A percentile compares a stretch with the other conserved stretches of the same genome.
Evolutionary conservation across 2,329 filamentous ascomycete species (phyloP).

Genomic region (Talaromyces sp.): DNA sequence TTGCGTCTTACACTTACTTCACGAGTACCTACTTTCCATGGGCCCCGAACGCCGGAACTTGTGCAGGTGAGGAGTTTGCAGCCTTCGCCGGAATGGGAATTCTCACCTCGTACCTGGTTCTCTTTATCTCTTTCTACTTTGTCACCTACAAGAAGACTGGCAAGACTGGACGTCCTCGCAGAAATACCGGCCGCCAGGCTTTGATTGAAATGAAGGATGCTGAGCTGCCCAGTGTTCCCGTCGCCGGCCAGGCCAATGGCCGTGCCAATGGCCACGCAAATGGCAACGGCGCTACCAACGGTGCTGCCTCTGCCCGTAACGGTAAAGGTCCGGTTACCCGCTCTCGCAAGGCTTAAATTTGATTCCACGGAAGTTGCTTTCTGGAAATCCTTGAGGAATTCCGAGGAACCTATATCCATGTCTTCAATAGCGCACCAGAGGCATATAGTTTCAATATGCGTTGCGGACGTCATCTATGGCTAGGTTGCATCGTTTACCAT

Average conservation of each 20-base stretch:
- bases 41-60: slow-evolving; percentile 78
- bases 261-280: slow-evolving; percentile 21
- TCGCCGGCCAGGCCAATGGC: slow-evolving; percentile 12
- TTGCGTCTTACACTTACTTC: slow-evolving; percentile 99
- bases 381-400: neutral
- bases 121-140: slow-evolving; percentile 99
- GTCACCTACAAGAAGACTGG: slow-evolving; percentile 79
- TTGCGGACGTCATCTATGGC: neutral
- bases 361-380: neutral
- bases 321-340: slow-evolving; percentile 40
- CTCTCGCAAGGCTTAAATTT: slow-evolving; percentile 43
- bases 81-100: slow-evolving; percentile 89
- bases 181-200: slow-evolving; percentile 71
- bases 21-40: slow-evolving; percentile 80
- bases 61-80: slow-evolving; percentile 94
- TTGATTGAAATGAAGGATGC: slow-evolving; percentile 78
- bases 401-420: neutral
- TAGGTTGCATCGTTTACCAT: neutral
- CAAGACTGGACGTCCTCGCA: slow-evolving; percentile 38
- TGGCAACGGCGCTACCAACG: slow-evolving; percentile 15
- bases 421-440: neutral
- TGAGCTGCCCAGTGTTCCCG: slow-evolving; percentile 44
- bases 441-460: neutral
- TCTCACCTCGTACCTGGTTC: slow-evolving; percentile 87
- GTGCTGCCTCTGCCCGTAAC: slow-evolving; percentile 2